A percentile compares a stretch with the other conserved stretches of the same genome.
These are phyloP conservation scores for Elaeis oleifera DNA, from an alignment of 202 grass and related monocot genomes.

Conservation along the genomic window DNA sequence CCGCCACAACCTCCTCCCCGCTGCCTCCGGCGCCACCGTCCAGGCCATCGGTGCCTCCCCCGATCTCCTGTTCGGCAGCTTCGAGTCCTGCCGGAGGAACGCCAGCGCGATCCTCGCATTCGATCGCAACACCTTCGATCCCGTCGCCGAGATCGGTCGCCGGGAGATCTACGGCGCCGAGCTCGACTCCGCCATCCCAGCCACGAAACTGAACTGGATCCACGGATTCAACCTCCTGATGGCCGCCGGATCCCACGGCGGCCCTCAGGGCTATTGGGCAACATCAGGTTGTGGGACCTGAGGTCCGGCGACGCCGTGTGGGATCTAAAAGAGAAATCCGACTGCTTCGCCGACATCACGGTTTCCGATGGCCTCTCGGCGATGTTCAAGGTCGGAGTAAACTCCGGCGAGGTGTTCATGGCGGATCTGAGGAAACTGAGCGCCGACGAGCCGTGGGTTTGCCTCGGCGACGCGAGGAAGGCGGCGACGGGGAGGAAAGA, in stretches of 20 bases:
- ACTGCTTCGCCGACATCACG: slow-evolving; percentile 54
- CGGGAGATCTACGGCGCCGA: slow-evolving; percentile 61
- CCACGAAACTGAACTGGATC: slow-evolving; percentile 55
- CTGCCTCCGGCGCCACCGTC: slow-evolving; percentile 20
- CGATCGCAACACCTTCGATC: slow-evolving; percentile 48
- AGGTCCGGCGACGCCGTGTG: slow-evolving; percentile 40
- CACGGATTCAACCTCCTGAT: slow-evolving; percentile 42
- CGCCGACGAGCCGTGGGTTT: slow-evolving; percentile 46
- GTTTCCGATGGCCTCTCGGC: slow-evolving; percentile 36
- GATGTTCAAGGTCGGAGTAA: slow-evolving; percentile 53
- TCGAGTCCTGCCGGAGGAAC: slow-evolving; percentile 52
- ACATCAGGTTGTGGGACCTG: slow-evolving; percentile 63
- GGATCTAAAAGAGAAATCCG: slow-evolving; percentile 53
- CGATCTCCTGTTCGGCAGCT: slow-evolving; percentile 49
- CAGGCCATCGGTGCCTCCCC: slow-evolving; percentile 29
- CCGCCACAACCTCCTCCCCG: neutral
- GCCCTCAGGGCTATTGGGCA: slow-evolving; percentile 40
- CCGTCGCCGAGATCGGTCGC: slow-evolving; percentile 48
- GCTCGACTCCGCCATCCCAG: slow-evolving; percentile 47
- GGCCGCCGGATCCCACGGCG: slow-evolving; percentile 55
- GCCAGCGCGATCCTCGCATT: slow-evolving; percentile 56
- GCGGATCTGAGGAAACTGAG: slow-evolving; percentile 59
- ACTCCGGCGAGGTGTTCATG: slow-evolving; percentile 66
- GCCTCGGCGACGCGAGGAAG: slow-evolving; percentile 33
- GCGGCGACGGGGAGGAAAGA: slow-evolving; percentile 38